phyloP scores from a whole-genome alignment of 2,329 filamentous ascomycete species.

The Ophiostoma sp. region DNA sequence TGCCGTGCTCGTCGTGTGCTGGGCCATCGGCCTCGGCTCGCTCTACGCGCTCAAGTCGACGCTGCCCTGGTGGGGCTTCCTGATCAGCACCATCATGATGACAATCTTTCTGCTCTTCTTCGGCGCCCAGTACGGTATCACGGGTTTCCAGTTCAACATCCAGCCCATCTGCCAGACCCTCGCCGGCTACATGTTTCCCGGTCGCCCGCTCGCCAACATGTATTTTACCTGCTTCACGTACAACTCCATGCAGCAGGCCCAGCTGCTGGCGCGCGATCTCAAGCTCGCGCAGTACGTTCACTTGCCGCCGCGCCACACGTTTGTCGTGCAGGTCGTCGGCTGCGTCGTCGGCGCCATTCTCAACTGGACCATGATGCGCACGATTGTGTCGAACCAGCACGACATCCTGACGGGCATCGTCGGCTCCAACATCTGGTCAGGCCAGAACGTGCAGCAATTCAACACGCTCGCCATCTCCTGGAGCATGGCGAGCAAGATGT shows the following conservation, averaged over 20 bases:
- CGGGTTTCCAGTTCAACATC: slow-evolving; percentile 39
- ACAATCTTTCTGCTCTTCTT: slow-evolving; percentile 38
- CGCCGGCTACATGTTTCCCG: slow-evolving; percentile 43
- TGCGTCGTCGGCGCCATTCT: slow-evolving; percentile 34
- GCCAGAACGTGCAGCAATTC: slow-evolving; percentile 38
- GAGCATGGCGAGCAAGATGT: slow-evolving; percentile 22
- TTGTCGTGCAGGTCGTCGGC: slow-evolving; percentile 40
- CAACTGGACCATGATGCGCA: slow-evolving; percentile 44
- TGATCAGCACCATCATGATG: slow-evolving; percentile 36
- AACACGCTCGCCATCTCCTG: slow-evolving; percentile 24
- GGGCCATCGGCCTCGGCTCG: slow-evolving; percentile 36
- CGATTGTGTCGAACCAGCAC: slow-evolving; percentile 36
- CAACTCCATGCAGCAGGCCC: slow-evolving; percentile 34
- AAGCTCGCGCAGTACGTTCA: slow-evolving; percentile 38
- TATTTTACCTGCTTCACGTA: slow-evolving; percentile 39
- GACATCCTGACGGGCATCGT: slow-evolving; percentile 34
- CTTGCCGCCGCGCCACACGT: slow-evolving; percentile 40
- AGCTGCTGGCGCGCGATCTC: slow-evolving; percentile 33
- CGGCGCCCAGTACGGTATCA: slow-evolving; percentile 36
- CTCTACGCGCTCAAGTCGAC: slow-evolving; percentile 36
- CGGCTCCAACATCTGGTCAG: slow-evolving; percentile 38
- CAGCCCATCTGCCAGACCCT: slow-evolving; percentile 42
- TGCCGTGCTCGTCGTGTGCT: slow-evolving; percentile 33
- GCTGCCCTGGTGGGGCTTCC: slow-evolving; percentile 41
- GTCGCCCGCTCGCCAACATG: slow-evolving; percentile 39